Conservation (phyloP, 2,329 filamentous ascomycete genomes). For the Xylariaceae sp. region DNA sequence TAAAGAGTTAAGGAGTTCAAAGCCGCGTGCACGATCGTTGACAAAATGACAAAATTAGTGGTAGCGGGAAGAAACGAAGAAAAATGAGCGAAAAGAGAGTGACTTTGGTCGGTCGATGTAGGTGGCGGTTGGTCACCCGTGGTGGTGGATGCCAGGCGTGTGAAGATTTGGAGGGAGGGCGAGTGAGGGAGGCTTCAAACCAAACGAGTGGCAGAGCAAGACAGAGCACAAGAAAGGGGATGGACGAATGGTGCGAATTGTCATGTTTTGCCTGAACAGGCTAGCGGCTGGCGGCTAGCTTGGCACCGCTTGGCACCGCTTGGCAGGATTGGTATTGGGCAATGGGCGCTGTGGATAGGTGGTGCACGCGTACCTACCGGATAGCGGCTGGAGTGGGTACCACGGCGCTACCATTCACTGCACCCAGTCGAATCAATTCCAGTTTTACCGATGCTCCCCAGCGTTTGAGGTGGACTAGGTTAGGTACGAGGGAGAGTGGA, state of each 20-base stretch:
- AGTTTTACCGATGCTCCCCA: neutral
- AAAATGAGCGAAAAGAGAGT: constrained; percentile 17
- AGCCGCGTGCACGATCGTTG: constrained; percentile 2
- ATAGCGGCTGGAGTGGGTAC: neutral
- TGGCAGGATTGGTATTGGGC: no score
- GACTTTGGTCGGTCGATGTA: constrained; percentile 16
- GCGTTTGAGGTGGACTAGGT: neutral
- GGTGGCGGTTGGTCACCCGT: constrained; percentile 10
- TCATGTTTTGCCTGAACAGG: neutral
- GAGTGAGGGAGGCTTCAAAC: constrained; percentile 7
- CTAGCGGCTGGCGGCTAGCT: neutral
- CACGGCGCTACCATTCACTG: neutral
- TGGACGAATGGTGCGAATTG: neutral
- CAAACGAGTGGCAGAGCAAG: neutral
- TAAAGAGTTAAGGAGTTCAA: neutral
- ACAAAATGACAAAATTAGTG: constrained; percentile 12
- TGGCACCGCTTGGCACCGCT: neutral
- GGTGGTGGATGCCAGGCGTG: constrained; percentile 5
- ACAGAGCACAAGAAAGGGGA: constrained; percentile 14
- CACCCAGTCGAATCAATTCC: neutral
- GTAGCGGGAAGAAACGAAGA: constrained; percentile 14
- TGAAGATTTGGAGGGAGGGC: constrained; percentile 5
- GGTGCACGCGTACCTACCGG: no score
- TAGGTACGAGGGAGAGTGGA: neutral
- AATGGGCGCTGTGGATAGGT: neutral